Evolutionary conservation across 2,329 filamentous ascomycete genomes (phyloP).

Genomic region (Capronia coronata): DNA sequence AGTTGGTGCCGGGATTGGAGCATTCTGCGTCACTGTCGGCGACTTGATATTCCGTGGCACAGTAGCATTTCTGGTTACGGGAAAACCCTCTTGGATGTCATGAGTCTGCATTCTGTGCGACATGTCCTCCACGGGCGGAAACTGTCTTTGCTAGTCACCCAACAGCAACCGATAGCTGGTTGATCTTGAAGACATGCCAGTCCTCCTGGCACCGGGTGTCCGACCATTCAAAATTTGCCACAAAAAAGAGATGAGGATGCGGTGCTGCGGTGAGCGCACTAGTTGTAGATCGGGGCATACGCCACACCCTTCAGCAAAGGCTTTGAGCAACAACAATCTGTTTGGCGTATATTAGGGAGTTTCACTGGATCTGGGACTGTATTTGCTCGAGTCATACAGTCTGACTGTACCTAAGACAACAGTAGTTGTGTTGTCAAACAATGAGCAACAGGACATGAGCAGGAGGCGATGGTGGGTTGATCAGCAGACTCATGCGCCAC

Average conservation of each 20-base stretch:
- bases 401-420: constrained; percentile 14
- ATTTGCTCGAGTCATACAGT: constrained; percentile 23
- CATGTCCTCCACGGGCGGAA: constrained; percentile 10
- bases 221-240: background rate
- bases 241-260: no score
- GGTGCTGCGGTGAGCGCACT: no score
- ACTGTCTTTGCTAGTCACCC: constrained; percentile 12
- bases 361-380: no score
- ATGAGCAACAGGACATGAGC: background rate
- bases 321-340: background rate
- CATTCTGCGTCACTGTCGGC: constrained; percentile 9
- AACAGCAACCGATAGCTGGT: no score
- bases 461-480: constrained; percentile 4
- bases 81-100: constrained; percentile 19
- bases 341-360: no score
- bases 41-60: constrained; percentile 17
- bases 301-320: no score
- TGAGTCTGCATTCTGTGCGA: constrained; percentile 20
- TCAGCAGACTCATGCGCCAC: constrained; percentile 17
- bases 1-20: background rate
- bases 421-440: constrained; percentile 1
- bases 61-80: constrained; percentile 22
- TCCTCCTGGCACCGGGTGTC: background rate
- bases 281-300: no score
- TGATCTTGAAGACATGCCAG: constrained; percentile 19